phyloP scores from a whole-genome alignment of 2,329 filamentous ascomycete species.

The Phyllosticta citrichinensis region DNA sequence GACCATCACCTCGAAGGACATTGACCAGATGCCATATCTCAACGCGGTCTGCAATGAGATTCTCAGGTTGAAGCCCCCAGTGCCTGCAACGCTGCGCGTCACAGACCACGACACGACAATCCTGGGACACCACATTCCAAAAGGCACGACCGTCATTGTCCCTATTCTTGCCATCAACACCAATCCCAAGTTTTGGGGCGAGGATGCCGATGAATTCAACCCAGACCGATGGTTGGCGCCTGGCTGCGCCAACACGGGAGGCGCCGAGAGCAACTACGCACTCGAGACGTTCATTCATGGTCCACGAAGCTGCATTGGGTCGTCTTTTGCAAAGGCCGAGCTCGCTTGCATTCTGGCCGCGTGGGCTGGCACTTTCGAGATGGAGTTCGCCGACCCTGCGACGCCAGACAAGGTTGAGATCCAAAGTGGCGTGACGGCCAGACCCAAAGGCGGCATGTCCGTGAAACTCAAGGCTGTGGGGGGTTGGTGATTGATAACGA shows the following conservation, averaged over 20 bases:
- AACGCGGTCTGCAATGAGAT: conserved; percentile 71
- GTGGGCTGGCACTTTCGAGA: conserved; percentile 65
- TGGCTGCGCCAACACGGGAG: conserved; percentile 51
- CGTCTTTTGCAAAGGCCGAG: conserved; percentile 71
- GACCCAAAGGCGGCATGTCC: conserved; percentile 62
- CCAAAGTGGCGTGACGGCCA: conserved; percentile 59
- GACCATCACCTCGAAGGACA: conserved; percentile 43
- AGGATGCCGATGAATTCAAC: conserved; percentile 63
- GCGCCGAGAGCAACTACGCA: conserved; percentile 65
- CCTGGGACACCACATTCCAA: conserved; percentile 54
- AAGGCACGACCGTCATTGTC: conserved; percentile 60
- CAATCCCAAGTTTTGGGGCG: conserved; percentile 61
- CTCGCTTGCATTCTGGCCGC: conserved; percentile 73
- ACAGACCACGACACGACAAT: conserved; percentile 56
- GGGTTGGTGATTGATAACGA: conserved; percentile 44
- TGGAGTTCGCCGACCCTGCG: conserved; percentile 50
- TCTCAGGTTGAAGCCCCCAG: conserved; percentile 62
- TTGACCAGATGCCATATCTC: conserved; percentile 69
- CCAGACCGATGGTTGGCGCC: conserved; percentile 49
- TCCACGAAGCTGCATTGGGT: conserved; percentile 75
- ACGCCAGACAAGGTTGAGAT: conserved; percentile 49
- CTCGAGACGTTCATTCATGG: conserved; percentile 80
- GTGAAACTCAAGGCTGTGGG: conserved; percentile 57
- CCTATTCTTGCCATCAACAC: conserved; percentile 59
- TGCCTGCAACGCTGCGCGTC: conserved; percentile 60